A percentile compares a stretch with the other conserved stretches of the same genome.
Evolutionary conservation across 148 eudicot species (phyloP).

Genomic region (Vaccinium corymbosum): DNA sequence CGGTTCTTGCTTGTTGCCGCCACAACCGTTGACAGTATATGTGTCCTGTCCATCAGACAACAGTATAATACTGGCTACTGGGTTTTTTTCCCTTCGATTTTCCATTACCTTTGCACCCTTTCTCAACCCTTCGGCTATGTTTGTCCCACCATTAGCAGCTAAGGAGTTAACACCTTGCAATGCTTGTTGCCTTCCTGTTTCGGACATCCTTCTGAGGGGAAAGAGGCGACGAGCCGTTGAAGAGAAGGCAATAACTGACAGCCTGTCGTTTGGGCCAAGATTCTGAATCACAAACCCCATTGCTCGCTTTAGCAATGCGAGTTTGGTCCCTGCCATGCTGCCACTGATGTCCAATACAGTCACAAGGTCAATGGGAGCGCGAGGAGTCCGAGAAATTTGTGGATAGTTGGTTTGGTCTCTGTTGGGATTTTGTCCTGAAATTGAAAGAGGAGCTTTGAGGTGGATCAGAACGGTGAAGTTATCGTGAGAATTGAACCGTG

Average conservation of each 20-base stretch:
- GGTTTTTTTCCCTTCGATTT: constrained; percentile 69
- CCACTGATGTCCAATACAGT: constrained; percentile 83
- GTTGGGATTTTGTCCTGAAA: constrained; percentile 17
- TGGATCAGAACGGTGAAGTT: constrained; percentile 61
- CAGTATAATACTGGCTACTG: constrained; percentile 73
- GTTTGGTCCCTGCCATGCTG: constrained; percentile 93
- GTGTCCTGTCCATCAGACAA: constrained; percentile 88
- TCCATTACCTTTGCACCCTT: constrained; percentile 74
- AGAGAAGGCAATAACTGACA: constrained; percentile 79
- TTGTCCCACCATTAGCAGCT: constrained; percentile 75
- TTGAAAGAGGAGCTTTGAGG: constrained; percentile 59
- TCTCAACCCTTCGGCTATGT: constrained; percentile 83
- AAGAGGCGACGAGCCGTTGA: constrained; percentile 73
- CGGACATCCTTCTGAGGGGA: constrained; percentile 71
- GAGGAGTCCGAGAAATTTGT: constrained; percentile 35
- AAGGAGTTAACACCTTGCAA: constrained; percentile 69
- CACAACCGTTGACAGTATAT: constrained; percentile 43
- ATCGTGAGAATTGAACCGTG: constrained; percentile 31
- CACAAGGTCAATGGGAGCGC: constrained; percentile 77
- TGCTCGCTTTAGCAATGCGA: constrained; percentile 77
- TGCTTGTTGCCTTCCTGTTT: constrained; percentile 59
- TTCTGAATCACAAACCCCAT: constrained; percentile 87
- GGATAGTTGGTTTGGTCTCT: constrained; percentile 22
- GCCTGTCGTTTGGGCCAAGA: constrained; percentile 72
- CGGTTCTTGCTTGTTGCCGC: constrained; percentile 27